Conservation (phyloP, 2,329 filamentous ascomycete species). For the Salinomyces thailandicus region DNA sequence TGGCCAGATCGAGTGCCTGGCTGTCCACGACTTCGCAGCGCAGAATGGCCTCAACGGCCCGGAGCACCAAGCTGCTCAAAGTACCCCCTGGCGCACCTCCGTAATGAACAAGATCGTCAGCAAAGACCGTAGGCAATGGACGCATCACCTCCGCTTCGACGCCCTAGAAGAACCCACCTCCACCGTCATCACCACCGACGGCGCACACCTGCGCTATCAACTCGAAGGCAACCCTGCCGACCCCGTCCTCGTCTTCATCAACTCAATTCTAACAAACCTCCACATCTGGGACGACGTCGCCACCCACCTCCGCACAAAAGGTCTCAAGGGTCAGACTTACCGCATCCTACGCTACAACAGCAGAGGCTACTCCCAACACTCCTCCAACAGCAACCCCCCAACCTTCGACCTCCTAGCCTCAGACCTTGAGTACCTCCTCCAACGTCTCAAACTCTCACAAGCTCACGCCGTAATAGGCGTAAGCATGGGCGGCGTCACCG, state of each 20-base stretch:
- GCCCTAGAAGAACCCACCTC: slow-evolving; percentile 51
- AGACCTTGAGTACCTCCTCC: slow-evolving; percentile 57
- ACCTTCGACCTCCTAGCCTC: slow-evolving; percentile 54
- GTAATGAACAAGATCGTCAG: slow-evolving; percentile 51
- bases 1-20: slow-evolving; percentile 48
- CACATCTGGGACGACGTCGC: slow-evolving; percentile 75
- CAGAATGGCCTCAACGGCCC: slow-evolving; percentile 56
- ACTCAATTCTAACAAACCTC: slow-evolving; percentile 68
- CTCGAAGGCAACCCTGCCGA: slow-evolving; percentile 63
- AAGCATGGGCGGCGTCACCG: slow-evolving; percentile 69
- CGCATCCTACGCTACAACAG: slow-evolving; percentile 68
- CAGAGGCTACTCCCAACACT: slow-evolving; percentile 51
- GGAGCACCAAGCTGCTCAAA: slow-evolving; percentile 52
- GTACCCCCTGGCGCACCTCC: slow-evolving; percentile 51
- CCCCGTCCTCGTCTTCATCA: slow-evolving; percentile 64
- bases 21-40: slow-evolving; percentile 62
- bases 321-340: slow-evolving; percentile 48
- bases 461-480: slow-evolving; percentile 64
- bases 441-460: slow-evolving; percentile 56
- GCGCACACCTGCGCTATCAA: slow-evolving; percentile 58
- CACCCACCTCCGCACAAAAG: slow-evolving; percentile 44
- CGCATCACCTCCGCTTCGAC: slow-evolving; percentile 71
- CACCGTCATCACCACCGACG: slow-evolving; percentile 57
- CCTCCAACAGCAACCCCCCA: slow-evolving; percentile 33
- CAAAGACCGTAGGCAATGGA: slow-evolving; percentile 49